Base-by-base conservation (phyloP, 768 basidiomycete species). In the Kwoniella heveanensis region DNA sequence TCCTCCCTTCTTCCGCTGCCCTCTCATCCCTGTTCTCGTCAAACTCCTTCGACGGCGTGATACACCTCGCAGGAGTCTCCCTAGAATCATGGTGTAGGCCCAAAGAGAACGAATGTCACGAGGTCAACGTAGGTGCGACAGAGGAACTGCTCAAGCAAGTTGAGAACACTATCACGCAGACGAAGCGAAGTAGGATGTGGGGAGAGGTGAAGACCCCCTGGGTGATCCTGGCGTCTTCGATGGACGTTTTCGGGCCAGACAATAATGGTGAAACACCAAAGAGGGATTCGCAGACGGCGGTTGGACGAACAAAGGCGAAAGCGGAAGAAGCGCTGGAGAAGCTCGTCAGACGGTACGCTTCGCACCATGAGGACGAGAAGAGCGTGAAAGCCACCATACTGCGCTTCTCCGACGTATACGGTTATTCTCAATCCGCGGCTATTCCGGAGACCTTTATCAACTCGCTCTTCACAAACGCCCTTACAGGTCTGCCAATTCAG, bases 91-190 rank as follows among this genome's bases (percentile, higher is more conserved):
- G 72, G 74, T 78, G 77, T 49, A 53, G 55, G 2, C 60, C 69
- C 17, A 67, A 74, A 50, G 66, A 68, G 37, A 57, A 52, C 8
- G 71, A 70, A 26, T 78, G 77, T 60, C 62, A 64, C 39, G 58
- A 64, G 8, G 65, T 76, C n/a, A 75, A 77, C 27, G 68, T 65
- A 4, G 87, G 91, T 39, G 95, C 93, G 7, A 78, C 75, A 0
- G 57, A 63, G 25, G 59, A 64, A 6, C 36, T 77, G 0, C 57
- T 73, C 25, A 47, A 57, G 1, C 59, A 71, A 36, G 48, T 74
- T 6, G 56, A 62, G 19, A 22, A 17, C 3, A 54, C 44, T 1
- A 24, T 64, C 9, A 48, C 32, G 22, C n/a, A 37, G 32, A 22
- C 37, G n/a, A 64, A 51, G 3, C 57, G 51, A 15, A 47, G 54